Evolutionary conservation across 2,329 filamentous ascomycete genomes (phyloP), one percentile per base, ranked within the genome.

Genomic region (Penicillium sp.): DNA sequence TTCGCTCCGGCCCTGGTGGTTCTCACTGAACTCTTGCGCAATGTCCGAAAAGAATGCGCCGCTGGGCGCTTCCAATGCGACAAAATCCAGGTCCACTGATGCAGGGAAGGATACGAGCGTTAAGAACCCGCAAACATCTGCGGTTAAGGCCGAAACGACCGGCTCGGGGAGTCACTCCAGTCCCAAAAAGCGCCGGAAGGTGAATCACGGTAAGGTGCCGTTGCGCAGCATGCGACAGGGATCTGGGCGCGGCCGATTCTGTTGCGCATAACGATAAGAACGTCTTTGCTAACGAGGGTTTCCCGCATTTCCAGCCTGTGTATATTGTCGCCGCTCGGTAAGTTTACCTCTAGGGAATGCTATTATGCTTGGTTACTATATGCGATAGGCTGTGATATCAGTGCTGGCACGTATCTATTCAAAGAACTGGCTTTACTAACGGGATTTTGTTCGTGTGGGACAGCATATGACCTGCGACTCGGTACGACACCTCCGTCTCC

Each of bases 381-480:
- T 45, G 50, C 51, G 49, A 50, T 49, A 42, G 5, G 38, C 51
- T 44, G 37, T 55, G 35, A 29, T 34, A 38, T 26, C 18, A 35
- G 34, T 47, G 35, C 46, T 31, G 29, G 40, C 35, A 11, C 45
- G 26, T 31, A 31, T 48, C 60, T 46, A 62, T 57, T 58, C 50
- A 50, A 62, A 50, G 57, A 57, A 60, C 62, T 57, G 57, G 47
- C 53, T 77, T 74, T 77, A 78, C 82, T 79, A 79, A 81, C 74
- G 56, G 57, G 70, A 70, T 65, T 68, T 73, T 70, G 61, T 64
- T 74, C 64, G 68, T 68, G 74, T 76, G 68, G 78, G 70, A 78
- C 75, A 92, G 89, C 90, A 93, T 84, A 93, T 93, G 89, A 93
- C 89, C 73, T 93, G 90, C 82, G 89, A 93, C 82, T 87, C 90